Base-by-base conservation (phyloP, 495 filamentous ascomycete genomes). In the Astrocystis sublimbata region DNA sequence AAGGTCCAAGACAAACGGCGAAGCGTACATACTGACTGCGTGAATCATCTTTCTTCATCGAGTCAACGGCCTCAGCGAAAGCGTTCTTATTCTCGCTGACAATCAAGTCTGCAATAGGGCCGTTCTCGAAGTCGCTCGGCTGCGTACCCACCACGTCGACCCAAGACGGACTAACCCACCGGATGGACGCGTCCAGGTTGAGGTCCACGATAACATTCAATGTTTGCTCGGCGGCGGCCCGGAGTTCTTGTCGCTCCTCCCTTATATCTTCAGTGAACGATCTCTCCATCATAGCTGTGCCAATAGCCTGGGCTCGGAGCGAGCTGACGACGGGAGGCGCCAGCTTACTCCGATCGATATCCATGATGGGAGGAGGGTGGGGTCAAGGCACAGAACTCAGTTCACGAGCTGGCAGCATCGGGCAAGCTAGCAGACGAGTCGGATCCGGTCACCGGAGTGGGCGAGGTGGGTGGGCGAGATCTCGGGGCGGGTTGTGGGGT, bases 151-250 rank as follows among this genome's bases (percentile, higher is more conserved):
- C 88, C 45, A 98, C 90, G 68, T 96, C 92, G 59, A 85, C 85
- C 94, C 94, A 98, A n/a, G 93, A 96, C 8, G 92, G 90, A 75
- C 93, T 98, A 60, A 94, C 93, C 92, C 96, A 98, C 70, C 90
- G 86, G 66, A 98, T 89, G 40, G 84, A 88, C 49, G 91, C 91
- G 67, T 96, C 90, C 49, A 98, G 81, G 66, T 89, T 90, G 54
- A 98, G 83, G 74, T 98, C 92, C 70, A 98, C 78, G 65, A 98
- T 97, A 56, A 96, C 89, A 76, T 97, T 98, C 70, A 94, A 79
- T 9, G 91, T 96, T 78, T 98, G 92, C 75, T 98, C 94, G 23
- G 94, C 94, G 21, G 93, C 96, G 78, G 96, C 89, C 68, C 91
- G 92, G 68, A 98, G 83, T 70, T 97, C 94, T 72, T 96, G 90